Conservation (phyloP, 805 yeast species). For the Metschnikowia gelsemii region DNA sequence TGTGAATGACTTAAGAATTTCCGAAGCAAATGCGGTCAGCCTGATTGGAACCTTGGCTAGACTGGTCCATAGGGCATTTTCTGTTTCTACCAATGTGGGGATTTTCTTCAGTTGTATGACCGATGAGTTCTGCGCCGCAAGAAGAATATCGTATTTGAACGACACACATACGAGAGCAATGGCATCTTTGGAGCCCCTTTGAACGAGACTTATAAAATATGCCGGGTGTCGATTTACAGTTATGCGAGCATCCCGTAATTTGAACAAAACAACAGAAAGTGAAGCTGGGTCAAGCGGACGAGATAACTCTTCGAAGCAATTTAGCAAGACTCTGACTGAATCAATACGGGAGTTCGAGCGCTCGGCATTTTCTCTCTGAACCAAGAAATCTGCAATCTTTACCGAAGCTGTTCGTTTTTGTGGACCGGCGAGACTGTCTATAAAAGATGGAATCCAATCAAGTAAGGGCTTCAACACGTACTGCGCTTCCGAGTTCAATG, state of each 20-base stretch:
- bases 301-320: slow-evolving; percentile 20
- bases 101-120: slow-evolving; percentile 13
- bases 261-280: slow-evolving; percentile 37
- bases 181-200: slow-evolving; percentile 7
- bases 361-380: slow-evolving; percentile 24
- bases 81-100: slow-evolving; percentile 15
- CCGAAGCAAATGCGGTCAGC: slow-evolving; percentile 13
- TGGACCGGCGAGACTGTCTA: slow-evolving; percentile 44
- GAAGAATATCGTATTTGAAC: slow-evolving; percentile 22
- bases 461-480: slow-evolving; percentile 40
- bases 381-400: slow-evolving; percentile 48
- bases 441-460: slow-evolving; percentile 54
- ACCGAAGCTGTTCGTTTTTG: slow-evolving; percentile 55
- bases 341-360: slow-evolving; percentile 1
- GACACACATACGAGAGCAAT: slow-evolving; percentile 12
- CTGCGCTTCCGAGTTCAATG: slow-evolving; percentile 13
- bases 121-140: slow-evolving; percentile 15
- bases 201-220: slow-evolving; percentile 26
- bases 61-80: slow-evolving; percentile 14
- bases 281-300: slow-evolving; percentile 20
- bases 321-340: slow-evolving; percentile 16
- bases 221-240: slow-evolving; percentile 46
- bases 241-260: slow-evolving; percentile 48
- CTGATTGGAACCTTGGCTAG: slow-evolving; percentile 13
- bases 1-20: slow-evolving; percentile 20